phyloP scores from a whole-genome alignment of 768 basidiomycete genomes.

The Serendipita sp. region DNA sequence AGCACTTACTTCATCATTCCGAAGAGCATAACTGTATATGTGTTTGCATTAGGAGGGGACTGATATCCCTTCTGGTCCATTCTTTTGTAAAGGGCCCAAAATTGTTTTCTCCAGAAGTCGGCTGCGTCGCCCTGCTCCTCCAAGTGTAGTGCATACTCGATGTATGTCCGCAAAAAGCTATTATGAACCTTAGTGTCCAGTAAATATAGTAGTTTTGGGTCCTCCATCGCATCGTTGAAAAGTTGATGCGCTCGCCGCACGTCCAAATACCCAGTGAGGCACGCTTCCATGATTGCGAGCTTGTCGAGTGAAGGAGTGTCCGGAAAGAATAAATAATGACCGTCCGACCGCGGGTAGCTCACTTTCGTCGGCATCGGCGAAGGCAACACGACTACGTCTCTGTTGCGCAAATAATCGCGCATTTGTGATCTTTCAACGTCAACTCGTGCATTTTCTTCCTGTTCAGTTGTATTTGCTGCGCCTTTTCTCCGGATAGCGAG shows the following conservation, averaged over 20 bases:
- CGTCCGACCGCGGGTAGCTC: neutral
- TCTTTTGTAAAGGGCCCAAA: conserved; percentile 40
- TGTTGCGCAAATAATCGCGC: neutral
- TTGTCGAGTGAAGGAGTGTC: conserved; percentile 53
- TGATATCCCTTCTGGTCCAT: conserved; percentile 37
- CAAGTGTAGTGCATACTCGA: conserved; percentile 37
- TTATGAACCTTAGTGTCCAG: conserved; percentile 40
- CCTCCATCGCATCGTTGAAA: conserved; percentile 42
- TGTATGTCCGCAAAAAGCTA: conserved; percentile 47
- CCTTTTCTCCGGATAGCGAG: neutral
- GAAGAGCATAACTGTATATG: conserved; percentile 56
- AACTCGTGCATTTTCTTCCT: neutral
- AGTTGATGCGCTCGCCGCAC: conserved; percentile 59
- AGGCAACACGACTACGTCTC: neutral
- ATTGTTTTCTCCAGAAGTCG: conserved; percentile 44
- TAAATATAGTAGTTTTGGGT: conserved; percentile 24
- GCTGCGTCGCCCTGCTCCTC: conserved; percentile 24
- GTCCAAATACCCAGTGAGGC: conserved; percentile 59
- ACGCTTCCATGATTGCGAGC: conserved; percentile 68
- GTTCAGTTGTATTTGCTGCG: neutral
- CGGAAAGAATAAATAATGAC: conserved; percentile 25
- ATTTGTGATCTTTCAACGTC: neutral
- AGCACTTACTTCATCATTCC: conserved; percentile 35
- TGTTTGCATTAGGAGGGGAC: conserved; percentile 34
- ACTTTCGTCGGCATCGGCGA: neutral